Evolutionary conservation across 208 protist genomes (phyloP), one percentile per base, ranked within the genome.

Genomic region (Eutreptiella sp.): DNA sequence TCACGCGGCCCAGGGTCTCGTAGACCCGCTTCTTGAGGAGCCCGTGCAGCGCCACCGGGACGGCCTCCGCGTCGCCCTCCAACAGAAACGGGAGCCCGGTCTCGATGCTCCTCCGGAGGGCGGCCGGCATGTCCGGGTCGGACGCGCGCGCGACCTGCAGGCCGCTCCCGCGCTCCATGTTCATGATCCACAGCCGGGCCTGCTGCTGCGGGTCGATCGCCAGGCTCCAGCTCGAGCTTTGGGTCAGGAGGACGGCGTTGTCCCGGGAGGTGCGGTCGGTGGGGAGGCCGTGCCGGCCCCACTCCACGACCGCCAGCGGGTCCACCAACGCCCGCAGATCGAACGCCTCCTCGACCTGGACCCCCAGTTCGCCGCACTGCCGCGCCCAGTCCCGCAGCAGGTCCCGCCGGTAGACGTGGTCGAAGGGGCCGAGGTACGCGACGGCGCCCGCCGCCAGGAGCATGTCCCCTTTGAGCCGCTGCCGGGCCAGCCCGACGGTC

Each of bases 161-260:
- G 7, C 70, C 58, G 36, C 83, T 59, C 11, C 62, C 65, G n/a
- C 58, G 38, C 46, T 83, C 80, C 65, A 83, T 77, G 33, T 77
- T 80, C 34, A 75, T 82, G 32, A 92, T 72, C 82, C 83, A 89
- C 38, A 72, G 77, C 61, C 73, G 80, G 2, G 77, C 82, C 64
- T 90, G 80, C 11, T 64, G 71, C 61, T 93, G 84, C 21, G 87
- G 87, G 54, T 93, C 87, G 38, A 93, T 87, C 34, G 89, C 69
- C 24, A 93, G 72, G 23, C 83, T 76, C 83, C 87, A 93, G 9
- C 80, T 52, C 2, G 66, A 35, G 0, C 77, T 46, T 5, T 63
- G 53, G 7, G 62, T 28, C 2, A 90, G 65, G 38, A 92, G 83
- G 38, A 92, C 62, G 35, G 42, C 83, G 48, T 93, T 93, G 58